Percentiles rank a stretch among this genome's conserved stretches.
These are phyloP conservation scores for Rubia peregrina DNA, from an alignment of 305 asterid genomes.

Conservation along the genomic window DNA sequence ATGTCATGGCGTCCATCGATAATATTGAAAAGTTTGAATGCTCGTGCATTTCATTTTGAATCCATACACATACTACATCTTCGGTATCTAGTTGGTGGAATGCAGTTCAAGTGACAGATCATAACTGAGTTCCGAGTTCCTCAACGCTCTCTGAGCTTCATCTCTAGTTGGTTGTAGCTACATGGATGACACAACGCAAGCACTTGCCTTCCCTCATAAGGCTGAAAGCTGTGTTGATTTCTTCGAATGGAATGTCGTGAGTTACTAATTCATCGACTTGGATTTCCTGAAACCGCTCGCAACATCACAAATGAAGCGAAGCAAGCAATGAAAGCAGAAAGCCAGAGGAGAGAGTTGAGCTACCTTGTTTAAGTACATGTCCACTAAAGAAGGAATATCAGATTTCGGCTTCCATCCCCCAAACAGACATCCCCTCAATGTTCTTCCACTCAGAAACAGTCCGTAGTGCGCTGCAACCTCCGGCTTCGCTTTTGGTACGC, in stretches of 20 bases:
- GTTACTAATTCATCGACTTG: constrained; percentile 63
- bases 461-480: constrained; percentile 71
- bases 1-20: background rate
- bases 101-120: too few relatives aligned
- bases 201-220: constrained; percentile 80
- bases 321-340: background rate
- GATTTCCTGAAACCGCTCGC: constrained; percentile 45
- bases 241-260: constrained; percentile 55
- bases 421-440: constrained; percentile 75
- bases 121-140: too few relatives aligned
- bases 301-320: background rate
- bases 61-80: too few relatives aligned
- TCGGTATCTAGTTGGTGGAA: too few relatives aligned
- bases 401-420: constrained; percentile 99
- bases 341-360: background rate
- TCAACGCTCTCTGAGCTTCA: too few relatives aligned
- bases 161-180: background rate
- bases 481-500: constrained; percentile 84
- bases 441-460: constrained; percentile 70
- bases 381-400: constrained; percentile 77
- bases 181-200: constrained; percentile 82
- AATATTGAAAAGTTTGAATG: background rate
- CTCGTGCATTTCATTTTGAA: background rate
- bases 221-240: constrained; percentile 73
- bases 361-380: constrained; percentile 75